Evolutionary conservation across 2,329 filamentous ascomycete species (phyloP).

Genomic region (Calycina herbarum): DNA sequence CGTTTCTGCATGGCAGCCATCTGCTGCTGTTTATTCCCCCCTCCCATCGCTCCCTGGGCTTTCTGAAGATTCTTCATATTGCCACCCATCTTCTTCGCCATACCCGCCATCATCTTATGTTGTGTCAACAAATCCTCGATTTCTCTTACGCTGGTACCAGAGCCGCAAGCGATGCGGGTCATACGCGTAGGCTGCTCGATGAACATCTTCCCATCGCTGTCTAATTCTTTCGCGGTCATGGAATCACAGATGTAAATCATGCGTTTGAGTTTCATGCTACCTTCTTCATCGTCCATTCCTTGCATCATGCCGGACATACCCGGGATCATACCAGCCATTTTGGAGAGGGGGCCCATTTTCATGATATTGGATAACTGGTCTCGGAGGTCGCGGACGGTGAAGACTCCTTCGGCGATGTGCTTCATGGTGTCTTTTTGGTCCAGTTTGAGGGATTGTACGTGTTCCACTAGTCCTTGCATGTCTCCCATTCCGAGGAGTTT

Average conservation of each 20-base stretch:
- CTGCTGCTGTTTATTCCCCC: slow-evolving; percentile 88
- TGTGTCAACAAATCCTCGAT: slow-evolving; percentile 97
- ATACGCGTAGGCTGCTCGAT: slow-evolving; percentile 90
- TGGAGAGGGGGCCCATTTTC: slow-evolving; percentile 98
- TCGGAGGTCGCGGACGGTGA: slow-evolving; percentile 88
- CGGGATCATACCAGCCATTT: slow-evolving; percentile 98
- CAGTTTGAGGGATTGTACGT: slow-evolving; percentile 91
- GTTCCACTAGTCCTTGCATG: slow-evolving; percentile 91
- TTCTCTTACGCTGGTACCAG: slow-evolving; percentile 86
- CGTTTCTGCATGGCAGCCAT: slow-evolving; percentile 97
- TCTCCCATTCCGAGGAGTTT: slow-evolving; percentile 97
- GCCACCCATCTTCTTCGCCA: slow-evolving; percentile 99
- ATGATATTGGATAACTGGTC: slow-evolving; percentile 98
- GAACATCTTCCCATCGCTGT: slow-evolving; percentile 92
- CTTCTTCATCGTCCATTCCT: slow-evolving; percentile 95
- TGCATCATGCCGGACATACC: slow-evolving; percentile 92
- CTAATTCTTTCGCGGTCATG: slow-evolving; percentile 95
- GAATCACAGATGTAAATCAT: slow-evolving; percentile 99
- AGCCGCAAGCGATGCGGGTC: slow-evolving; percentile 86
- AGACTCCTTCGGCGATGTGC: slow-evolving; percentile 95
- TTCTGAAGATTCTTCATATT: slow-evolving; percentile 98
- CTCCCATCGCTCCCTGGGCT: slow-evolving; percentile 86
- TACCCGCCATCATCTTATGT: slow-evolving; percentile 97
- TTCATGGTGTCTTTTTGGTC: slow-evolving; percentile 99
- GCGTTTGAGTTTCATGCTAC: slow-evolving; percentile 86